These are phyloP conservation scores for Sanghuangporus weigelae DNA, from an alignment of 1,284 basidiomycete genomes.

Conservation along the genomic window DNA sequence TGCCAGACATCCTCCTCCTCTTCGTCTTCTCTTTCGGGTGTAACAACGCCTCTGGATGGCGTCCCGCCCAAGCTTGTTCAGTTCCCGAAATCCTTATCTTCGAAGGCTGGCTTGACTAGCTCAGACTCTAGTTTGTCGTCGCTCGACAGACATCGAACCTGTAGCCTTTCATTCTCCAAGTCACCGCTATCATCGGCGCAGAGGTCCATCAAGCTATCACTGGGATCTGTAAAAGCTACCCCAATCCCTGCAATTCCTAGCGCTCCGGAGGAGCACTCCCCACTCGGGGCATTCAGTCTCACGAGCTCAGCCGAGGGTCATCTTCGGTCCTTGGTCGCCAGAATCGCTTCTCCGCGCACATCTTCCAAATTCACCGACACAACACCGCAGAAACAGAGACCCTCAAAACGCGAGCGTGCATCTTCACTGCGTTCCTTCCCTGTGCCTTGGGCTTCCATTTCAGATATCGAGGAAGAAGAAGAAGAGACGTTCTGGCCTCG, in stretches of 20 bases:
- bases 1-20: slow-evolving; percentile 15
- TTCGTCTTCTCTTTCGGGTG: slow-evolving; percentile 10
- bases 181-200: neutral
- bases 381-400: neutral
- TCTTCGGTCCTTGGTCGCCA: slow-evolving; percentile 10
- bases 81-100: slow-evolving; percentile 3
- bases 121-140: slow-evolving; percentile 6
- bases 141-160: slow-evolving; percentile 2
- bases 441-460: neutral
- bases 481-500: slow-evolving; percentile 11
- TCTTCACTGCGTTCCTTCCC: slow-evolving; percentile 2
- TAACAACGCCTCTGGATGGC: slow-evolving; percentile 11
- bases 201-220: slow-evolving; percentile 7
- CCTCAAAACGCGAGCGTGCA: neutral
- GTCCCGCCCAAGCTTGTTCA: neutral
- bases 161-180: neutral
- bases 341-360: neutral
- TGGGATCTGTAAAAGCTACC: slow-evolving; percentile 5
- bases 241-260: slow-evolving; percentile 5
- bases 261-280: slow-evolving; percentile 2
- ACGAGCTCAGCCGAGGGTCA: slow-evolving; percentile 16
- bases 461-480: slow-evolving; percentile 5
- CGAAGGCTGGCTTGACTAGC: neutral
- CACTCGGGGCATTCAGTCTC: slow-evolving; percentile 13
- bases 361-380: neutral